A percentile compares a stretch with the other conserved stretches of the same genome.
These are phyloP conservation scores for Kwoniella heveanensis DNA, from an alignment of 768 basidiomycete species.

Conservation along the genomic window DNA sequence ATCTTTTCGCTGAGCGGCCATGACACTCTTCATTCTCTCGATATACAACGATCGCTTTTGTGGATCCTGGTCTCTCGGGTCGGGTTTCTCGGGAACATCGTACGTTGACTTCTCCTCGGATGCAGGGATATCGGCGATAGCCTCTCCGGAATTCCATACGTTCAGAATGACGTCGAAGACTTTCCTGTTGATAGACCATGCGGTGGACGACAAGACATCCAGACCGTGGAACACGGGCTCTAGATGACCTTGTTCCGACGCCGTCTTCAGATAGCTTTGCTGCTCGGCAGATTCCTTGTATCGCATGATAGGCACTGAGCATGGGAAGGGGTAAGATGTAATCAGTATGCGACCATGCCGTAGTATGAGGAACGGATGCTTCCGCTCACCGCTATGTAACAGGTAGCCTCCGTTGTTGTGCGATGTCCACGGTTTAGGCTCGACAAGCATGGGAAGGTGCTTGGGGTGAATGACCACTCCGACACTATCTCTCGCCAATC, in stretches of 20 bases:
- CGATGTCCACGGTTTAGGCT: constrained; percentile 82
- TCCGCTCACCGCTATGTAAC: constrained; percentile 68
- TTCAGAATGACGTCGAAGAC: constrained; percentile 73
- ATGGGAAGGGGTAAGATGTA: neutral
- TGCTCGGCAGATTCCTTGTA: constrained; percentile 90
- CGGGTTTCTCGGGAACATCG: constrained; percentile 61
- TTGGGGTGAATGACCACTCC: constrained; percentile 80
- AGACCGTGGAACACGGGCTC: constrained; percentile 85
- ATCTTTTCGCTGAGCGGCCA: constrained; percentile 71
- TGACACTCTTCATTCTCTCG: constrained; percentile 61
- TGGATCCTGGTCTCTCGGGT: constrained; percentile 62
- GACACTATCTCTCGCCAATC: constrained; percentile 73
- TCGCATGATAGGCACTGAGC: constrained; percentile 75
- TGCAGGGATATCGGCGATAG: constrained; percentile 82
- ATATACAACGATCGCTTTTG: constrained; percentile 63
- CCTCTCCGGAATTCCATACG: constrained; percentile 85
- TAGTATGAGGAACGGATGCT: neutral
- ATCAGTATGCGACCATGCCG: constrained; percentile 6
- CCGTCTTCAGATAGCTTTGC: constrained; percentile 71
- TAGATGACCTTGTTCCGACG: constrained; percentile 71
- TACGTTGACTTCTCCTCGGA: constrained; percentile 60
- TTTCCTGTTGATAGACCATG: constrained; percentile 82
- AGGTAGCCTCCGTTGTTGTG: constrained; percentile 81
- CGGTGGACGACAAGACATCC: constrained; percentile 83
- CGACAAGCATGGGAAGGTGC: constrained; percentile 91